Evolutionary conservation across 768 basidiomycete species (phyloP), one percentile per base, ranked within the genome.

Genomic region (Krasilnikovozyma curviuscula): DNA sequence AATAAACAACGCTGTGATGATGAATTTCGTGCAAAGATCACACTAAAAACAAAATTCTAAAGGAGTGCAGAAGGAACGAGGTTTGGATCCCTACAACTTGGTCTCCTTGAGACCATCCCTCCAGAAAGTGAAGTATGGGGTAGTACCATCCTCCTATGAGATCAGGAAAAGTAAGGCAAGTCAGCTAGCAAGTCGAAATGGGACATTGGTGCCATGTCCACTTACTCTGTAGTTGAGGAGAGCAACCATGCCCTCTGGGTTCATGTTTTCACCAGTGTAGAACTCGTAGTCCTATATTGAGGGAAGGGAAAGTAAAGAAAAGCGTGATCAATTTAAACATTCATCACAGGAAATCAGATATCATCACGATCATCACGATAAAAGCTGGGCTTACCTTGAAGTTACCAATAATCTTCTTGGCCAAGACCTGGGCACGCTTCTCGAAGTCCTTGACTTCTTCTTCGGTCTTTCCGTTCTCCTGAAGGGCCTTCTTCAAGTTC

Each of bases 51-150:
- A n/a, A n/a, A n/a, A n/a, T n/a, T n/a, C n/a, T n/a, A n/a, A n/a
- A n/a, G n/a, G n/a, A n/a, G n/a, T n/a, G n/a, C n/a, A n/a, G n/a
- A n/a, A n/a, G n/a, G n/a, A n/a, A n/a, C n/a, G n/a, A n/a, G n/a
- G n/a, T n/a, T n/a, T n/a, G n/a, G n/a, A n/a, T n/a, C n/a, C n/a
- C n/a, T 50, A 50, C 33, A 50, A 34, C 49, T 50, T 50, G 32
- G 39, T 35, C 65, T 76, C 72, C 68, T 88, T 84, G 56, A 88
- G 65, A 32, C 93, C 91, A 67, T 95, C 76, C 69, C 82, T 91
- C 89, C 89, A 95, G 73, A 89, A 83, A 28, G 79, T 88, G 66
- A 91, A 76, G 65, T 82, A 89, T 43, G 85, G 84, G 81, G 84
- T 86, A 53, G 74, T 54, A 55, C 82, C 82, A 64, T 86, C 83